These are phyloP conservation scores for Neurospora intermedia DNA, from an alignment of 495 filamentous ascomycete species.

Conservation along the genomic window DNA sequence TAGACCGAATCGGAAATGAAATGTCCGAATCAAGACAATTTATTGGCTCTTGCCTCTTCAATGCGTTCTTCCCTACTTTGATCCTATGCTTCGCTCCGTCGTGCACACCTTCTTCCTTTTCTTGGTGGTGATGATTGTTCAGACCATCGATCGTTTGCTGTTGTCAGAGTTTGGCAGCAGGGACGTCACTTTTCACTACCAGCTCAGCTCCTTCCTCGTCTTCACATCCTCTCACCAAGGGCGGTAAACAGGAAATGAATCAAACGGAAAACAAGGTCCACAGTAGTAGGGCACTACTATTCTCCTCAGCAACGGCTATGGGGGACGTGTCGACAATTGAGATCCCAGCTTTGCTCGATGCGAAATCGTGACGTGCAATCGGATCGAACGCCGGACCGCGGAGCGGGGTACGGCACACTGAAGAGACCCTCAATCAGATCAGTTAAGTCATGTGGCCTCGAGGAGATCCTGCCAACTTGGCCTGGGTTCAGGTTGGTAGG, in stretches of 20 bases:
- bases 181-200: background rate
- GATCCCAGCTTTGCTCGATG: background rate
- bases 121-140: background rate
- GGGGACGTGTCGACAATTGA: no score
- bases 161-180: background rate
- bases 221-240: background rate
- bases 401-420: background rate
- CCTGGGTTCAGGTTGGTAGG: background rate
- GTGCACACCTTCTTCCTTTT: background rate
- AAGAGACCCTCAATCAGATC: background rate
- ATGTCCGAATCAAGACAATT: background rate
- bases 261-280: background rate
- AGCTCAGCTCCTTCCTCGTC: background rate
- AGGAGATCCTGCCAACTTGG: background rate
- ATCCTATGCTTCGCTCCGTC: background rate
- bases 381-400: background rate
- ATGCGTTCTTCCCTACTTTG: background rate
- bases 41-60: background rate
- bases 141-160: background rate
- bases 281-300: no score
- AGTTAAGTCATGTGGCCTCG: background rate
- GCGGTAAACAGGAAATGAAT: background rate
- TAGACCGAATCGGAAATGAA: conserved; percentile 13
- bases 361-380: background rate
- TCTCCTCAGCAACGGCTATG: no score